Percentiles rank a stretch among this genome's conserved stretches.
These are phyloP conservation scores for Verticillium nonalfalfae DNA, from an alignment of 2,329 filamentous ascomycete species.

Conservation along the genomic window DNA sequence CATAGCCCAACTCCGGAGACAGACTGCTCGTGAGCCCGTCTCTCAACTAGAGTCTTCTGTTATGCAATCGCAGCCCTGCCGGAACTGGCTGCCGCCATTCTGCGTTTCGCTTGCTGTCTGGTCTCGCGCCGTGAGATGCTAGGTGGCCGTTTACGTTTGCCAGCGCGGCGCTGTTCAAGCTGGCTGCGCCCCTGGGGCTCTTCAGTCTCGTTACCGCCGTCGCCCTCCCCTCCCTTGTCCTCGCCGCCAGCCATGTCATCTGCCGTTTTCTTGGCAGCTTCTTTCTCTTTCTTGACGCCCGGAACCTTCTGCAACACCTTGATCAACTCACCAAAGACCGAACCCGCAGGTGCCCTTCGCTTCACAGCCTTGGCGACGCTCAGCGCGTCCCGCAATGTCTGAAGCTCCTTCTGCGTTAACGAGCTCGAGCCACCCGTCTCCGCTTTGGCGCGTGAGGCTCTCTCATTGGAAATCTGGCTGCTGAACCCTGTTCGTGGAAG, in stretches of 20 bases:
- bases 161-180: too few relatives aligned
- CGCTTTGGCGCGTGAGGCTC: neutral
- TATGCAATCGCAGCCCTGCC: too few relatives aligned
- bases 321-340: neutral
- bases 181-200: too few relatives aligned
- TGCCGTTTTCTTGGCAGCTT: neutral
- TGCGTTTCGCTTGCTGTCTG: neutral
- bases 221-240: neutral
- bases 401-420: neutral
- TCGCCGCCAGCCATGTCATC: neutral
- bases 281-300: neutral
- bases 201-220: neutral
- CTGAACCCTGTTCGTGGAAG: neutral
- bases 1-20: too few relatives aligned
- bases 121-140: neutral
- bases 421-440: neutral
- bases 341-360: neutral
- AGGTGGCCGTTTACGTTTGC: too few relatives aligned
- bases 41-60: too few relatives aligned
- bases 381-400: neutral
- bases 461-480: neutral
- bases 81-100: neutral
- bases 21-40: too few relatives aligned
- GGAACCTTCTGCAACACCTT: neutral
- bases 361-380: neutral